Evolutionary conservation across 202 grass and related monocot genomes (phyloP).

Genomic region (Bolboschoenoplectus hybrid): DNA sequence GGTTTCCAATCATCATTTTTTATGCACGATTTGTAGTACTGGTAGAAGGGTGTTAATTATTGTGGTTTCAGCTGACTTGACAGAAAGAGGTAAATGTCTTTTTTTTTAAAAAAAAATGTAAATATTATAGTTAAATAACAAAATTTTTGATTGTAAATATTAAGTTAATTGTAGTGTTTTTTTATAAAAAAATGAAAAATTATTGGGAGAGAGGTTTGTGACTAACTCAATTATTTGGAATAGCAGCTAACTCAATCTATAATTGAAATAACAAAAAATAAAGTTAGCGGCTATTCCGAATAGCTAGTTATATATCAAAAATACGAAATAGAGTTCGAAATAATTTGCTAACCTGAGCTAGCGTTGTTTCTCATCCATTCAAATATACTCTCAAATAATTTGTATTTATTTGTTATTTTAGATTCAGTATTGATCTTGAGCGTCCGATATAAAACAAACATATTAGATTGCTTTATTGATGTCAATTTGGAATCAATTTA

Average conservation of each 20-base stretch:
- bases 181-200: neutral
- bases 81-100: neutral
- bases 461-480: neutral
- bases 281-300: no score
- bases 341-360: neutral
- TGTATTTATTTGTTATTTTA: no score
- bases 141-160: neutral
- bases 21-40: neutral
- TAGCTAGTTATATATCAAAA: no score
- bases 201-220: neutral
- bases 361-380: no score
- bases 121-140: neutral
- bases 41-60: conserved; percentile 6
- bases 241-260: neutral
- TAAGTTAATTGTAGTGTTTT: neutral
- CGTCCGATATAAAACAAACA: neutral
- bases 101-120: neutral
- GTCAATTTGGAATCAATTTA: neutral
- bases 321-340: neutral
- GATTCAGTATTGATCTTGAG: no score
- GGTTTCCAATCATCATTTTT: conserved; percentile 16
- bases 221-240: neutral
- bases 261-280: neutral
- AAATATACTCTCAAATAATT: no score
- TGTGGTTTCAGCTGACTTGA: neutral